Percentiles rank a stretch among this genome's conserved stretches.
Evolutionary conservation across 768 basidiomycete genomes (phyloP).

Genomic region (Saitozyma podzolica): DNA sequence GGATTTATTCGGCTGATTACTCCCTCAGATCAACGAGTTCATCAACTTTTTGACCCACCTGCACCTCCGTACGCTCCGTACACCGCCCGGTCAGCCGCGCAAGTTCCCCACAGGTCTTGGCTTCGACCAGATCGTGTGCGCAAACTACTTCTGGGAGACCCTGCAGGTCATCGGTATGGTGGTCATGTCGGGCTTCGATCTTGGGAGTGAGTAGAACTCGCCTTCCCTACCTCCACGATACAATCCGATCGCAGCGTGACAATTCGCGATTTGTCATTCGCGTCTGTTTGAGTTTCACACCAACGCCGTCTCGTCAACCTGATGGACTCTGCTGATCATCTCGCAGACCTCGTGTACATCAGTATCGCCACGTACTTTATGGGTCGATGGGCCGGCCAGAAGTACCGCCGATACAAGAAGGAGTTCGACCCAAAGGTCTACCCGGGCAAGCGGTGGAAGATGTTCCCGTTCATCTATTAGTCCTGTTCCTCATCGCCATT

Average conservation of each 20-base stretch:
- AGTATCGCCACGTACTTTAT: conserved; percentile 67
- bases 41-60: conserved; percentile 83
- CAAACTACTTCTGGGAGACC: conserved; percentile 92
- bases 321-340: conserved; percentile 5
- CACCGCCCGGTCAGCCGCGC: conserved; percentile 71
- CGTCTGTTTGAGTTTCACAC: neutral
- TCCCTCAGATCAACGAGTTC: conserved; percentile 70
- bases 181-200: conserved; percentile 70
- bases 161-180: conserved; percentile 71
- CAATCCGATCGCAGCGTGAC: neutral
- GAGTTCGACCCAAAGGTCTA: conserved; percentile 89
- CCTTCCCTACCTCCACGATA: neutral
- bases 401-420: conserved; percentile 83
- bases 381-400: conserved; percentile 85
- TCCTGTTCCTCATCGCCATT: too few relatives aligned
- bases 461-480: conserved; percentile 43
- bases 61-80: conserved; percentile 74
- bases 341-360: conserved; percentile 61
- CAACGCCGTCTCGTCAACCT: neutral
- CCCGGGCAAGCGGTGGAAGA: conserved; percentile 54
- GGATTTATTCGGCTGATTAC: neutral
- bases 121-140: conserved; percentile 79
- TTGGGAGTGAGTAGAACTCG: conserved; percentile 30
- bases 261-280: neutral
- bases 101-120: conserved; percentile 92